Evolutionary conservation across 1,284 basidiomycete species (phyloP).

Genomic region (Lentinula novae-zelandiae): DNA sequence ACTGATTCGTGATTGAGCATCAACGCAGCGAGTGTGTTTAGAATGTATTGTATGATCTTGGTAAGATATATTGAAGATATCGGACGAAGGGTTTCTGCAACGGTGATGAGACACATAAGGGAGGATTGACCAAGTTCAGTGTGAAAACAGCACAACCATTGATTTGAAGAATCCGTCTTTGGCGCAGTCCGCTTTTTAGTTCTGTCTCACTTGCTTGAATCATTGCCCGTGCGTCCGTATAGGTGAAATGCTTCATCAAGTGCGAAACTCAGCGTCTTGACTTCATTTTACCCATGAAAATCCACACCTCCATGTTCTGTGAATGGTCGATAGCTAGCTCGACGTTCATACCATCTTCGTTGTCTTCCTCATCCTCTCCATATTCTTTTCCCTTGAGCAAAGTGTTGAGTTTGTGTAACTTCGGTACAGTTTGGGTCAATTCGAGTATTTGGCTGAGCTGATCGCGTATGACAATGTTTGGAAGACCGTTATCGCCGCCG

Average conservation of each 20-base stretch:
- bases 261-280: not conserved
- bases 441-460: conserved; percentile 78
- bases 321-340: conserved; percentile 19
- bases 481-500: conserved; percentile 25
- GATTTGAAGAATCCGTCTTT: conserved; percentile 68
- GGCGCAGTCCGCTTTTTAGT: conserved; percentile 57
- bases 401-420: conserved; percentile 61
- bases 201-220: conserved; percentile 81
- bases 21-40: conserved; percentile 65
- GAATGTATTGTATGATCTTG: conserved; percentile 67
- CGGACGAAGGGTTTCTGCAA: conserved; percentile 61
- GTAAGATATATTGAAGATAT: conserved; percentile 65
- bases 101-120: not conserved
- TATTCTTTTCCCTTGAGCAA: conserved; percentile 68
- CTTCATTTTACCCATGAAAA: not conserved
- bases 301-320: not conserved
- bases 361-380: conserved; percentile 53
- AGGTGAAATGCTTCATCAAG: conserved; percentile 37
- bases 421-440: conserved; percentile 67
- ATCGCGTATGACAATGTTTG: conserved; percentile 58
- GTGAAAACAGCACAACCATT: conserved; percentile 44
- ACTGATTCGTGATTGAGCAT: conserved; percentile 46
- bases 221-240: conserved; percentile 55
- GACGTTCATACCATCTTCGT: conserved; percentile 37
- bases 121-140: conserved; percentile 6